Evolutionary conservation across 805 yeast species (phyloP).

Genomic region (Saccharomycopsis sp.): DNA sequence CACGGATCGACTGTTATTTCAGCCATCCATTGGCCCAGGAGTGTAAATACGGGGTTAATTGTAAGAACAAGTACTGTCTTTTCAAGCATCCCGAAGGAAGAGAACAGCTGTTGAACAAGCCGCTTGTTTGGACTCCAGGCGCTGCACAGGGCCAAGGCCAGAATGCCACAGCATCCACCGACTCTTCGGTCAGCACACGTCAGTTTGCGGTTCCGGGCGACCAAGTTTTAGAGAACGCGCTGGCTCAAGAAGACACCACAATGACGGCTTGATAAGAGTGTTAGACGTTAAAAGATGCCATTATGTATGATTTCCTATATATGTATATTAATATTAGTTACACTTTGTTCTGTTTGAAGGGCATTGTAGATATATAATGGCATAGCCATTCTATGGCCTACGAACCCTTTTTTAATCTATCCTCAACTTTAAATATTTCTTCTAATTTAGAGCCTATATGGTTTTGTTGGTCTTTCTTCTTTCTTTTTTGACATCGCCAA

Average conservation of each 20-base stretch:
- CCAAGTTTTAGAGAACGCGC: slow-evolving; percentile 64
- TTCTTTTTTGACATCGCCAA: no score
- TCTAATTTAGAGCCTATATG: no score
- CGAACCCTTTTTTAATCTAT: no score
- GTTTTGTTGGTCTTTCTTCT: no score
- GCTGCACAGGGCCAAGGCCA: no score
- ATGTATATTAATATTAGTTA: no score
- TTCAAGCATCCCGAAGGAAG: slow-evolving; percentile 82
- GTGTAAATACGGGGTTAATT: slow-evolving; percentile 73
- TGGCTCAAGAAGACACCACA: slow-evolving; percentile 33
- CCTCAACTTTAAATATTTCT: no score
- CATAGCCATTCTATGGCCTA: no score
- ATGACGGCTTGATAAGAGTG: slow-evolving; percentile 18
- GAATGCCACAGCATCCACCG: slow-evolving; percentile 21
- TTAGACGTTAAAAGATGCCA: no score
- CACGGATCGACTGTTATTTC: slow-evolving; percentile 74
- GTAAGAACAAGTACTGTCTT: slow-evolving; percentile 66
- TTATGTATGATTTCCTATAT: no score
- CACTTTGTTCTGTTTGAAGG: no score
- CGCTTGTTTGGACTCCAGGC: slow-evolving; percentile 34
- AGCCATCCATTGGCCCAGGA: slow-evolving; percentile 74
- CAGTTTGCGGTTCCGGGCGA: slow-evolving; percentile 74
- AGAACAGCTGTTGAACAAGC: slow-evolving; percentile 27
- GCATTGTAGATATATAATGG: no score
- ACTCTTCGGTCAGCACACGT: slow-evolving; percentile 49